phyloP scores from a whole-genome alignment of 1,284 basidiomycete genomes.

The Singerocomus inundabilis region DNA sequence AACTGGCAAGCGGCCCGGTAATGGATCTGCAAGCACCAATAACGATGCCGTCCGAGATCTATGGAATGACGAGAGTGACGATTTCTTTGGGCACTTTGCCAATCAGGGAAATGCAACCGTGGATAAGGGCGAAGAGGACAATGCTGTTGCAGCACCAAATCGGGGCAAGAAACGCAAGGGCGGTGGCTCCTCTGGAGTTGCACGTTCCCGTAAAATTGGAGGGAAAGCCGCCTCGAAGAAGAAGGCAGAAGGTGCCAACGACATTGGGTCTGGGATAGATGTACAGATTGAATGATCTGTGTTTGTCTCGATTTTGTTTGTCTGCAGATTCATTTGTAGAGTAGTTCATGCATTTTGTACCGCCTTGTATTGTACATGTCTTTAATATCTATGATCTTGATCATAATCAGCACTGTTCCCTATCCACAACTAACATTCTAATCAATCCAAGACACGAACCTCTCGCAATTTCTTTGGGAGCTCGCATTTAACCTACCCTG shows the following conservation, averaged over 20 bases:
- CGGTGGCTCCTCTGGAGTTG: constrained; percentile 18
- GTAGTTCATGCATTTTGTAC: constrained; percentile 32
- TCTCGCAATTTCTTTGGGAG: not conserved
- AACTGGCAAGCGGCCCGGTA: constrained; percentile 37
- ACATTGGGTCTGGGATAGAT: constrained; percentile 29
- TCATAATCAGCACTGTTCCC: not conserved
- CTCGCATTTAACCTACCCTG: not conserved
- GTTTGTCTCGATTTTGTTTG: constrained; percentile 8
- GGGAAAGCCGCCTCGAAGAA: constrained; percentile 34
- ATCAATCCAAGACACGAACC: not conserved
- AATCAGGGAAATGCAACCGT: constrained; percentile 20
- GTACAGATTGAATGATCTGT: constrained; percentile 25
- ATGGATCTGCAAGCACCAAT: constrained; percentile 24
- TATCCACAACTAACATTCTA: not conserved
- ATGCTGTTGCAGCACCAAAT: constrained; percentile 12
- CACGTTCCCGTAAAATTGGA: constrained; percentile 32
- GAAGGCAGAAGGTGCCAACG: constrained; percentile 27
- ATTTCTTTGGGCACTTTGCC: constrained; percentile 66
- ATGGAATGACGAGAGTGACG: constrained; percentile 82
- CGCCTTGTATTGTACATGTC: constrained; percentile 31
- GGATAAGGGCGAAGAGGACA: constrained; percentile 41
- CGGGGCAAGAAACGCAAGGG: constrained; percentile 39
- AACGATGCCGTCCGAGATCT: constrained; percentile 58
- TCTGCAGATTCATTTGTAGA: constrained; percentile 29
- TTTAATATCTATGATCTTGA: constrained; percentile 28